Percentiles rank a stretch among this genome's conserved stretches.
Conservation (phyloP, 2,329 filamentous ascomycete genomes). For the Alternaria triticimaculans region DNA sequence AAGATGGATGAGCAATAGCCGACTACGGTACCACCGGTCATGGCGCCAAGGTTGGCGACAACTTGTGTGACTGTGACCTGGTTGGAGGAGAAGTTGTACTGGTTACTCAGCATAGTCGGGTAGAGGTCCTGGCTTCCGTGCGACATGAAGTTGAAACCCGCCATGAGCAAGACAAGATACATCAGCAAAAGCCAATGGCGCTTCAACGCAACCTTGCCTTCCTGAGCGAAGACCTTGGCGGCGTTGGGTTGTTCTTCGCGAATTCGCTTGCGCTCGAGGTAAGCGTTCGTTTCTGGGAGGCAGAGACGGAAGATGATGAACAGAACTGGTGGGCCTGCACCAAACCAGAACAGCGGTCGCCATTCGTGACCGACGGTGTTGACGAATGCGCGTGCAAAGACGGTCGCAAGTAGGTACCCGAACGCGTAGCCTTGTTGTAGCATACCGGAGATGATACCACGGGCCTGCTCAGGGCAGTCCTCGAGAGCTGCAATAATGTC, state of each 20-base stretch:
- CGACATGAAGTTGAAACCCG: constrained; percentile 91
- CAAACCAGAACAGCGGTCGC: constrained; percentile 91
- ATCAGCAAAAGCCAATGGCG: constrained; percentile 80
- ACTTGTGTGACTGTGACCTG: constrained; percentile 58
- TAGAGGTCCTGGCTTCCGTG: constrained; percentile 75
- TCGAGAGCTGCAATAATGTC: constrained; percentile 56
- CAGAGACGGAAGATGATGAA: constrained; percentile 80
- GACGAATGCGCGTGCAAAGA: constrained; percentile 67
- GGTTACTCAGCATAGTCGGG: constrained; percentile 65
- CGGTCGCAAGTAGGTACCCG: constrained; percentile 67
- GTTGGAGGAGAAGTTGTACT: constrained; percentile 61
- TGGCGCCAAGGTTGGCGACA: constrained; percentile 59
- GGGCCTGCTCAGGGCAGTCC: constrained; percentile 64
- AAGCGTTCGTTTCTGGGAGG: constrained; percentile 80
- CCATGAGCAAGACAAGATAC: constrained; percentile 87
- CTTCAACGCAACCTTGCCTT: constrained; percentile 79
- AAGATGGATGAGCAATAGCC: constrained; percentile 56
- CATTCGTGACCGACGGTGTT: constrained; percentile 80
- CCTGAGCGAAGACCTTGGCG: constrained; percentile 71
- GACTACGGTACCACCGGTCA: constrained; percentile 55
- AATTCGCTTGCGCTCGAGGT: constrained; percentile 69
- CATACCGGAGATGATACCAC: constrained; percentile 67
- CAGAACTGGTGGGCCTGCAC: constrained; percentile 77
- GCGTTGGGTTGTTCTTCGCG: constrained; percentile 66
- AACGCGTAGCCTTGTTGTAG: constrained; percentile 70